Percentiles rank a stretch among this genome's conserved stretches.
phyloP scores from a whole-genome alignment of 148 eudicot species.

The Diospyros kaki region DNA sequence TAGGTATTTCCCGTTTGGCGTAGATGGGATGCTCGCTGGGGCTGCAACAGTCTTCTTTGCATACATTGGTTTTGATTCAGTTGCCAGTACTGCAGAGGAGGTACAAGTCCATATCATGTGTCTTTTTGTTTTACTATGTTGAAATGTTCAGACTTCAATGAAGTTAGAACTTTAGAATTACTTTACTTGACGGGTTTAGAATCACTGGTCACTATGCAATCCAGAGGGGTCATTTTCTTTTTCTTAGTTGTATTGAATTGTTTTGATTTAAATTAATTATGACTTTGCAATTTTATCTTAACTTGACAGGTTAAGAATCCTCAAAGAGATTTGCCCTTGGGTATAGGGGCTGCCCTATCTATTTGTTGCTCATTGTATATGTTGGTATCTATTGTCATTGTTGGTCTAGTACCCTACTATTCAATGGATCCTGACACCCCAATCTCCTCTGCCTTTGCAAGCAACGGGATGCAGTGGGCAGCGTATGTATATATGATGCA shows the following conservation, averaged over 20 bases:
- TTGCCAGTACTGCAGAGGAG: constrained; percentile 98
- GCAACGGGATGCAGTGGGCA: constrained; percentile 94
- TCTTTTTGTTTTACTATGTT: no score
- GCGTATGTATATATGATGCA: constrained; percentile 54
- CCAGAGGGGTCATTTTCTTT: no score
- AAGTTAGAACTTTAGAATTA: no score
- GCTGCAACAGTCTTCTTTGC: constrained; percentile 96
- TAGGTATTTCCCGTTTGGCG: constrained; percentile 84
- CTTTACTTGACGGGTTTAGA: no score
- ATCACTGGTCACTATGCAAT: no score
- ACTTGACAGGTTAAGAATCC: constrained; percentile 83
- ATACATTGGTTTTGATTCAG: constrained; percentile 91
- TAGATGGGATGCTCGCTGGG: constrained; percentile 95
- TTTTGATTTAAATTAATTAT: background rate
- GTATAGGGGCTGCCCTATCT: constrained; percentile 74
- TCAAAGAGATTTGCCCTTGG: constrained; percentile 84
- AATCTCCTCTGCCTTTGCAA: constrained; percentile 85
- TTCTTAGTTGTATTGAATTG: no score
- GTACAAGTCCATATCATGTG: constrained; percentile 23
- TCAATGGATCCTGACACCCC: constrained; percentile 96
- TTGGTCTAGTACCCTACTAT: constrained; percentile 90
- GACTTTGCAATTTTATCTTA: background rate
- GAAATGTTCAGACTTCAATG: no score
- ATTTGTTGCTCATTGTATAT: constrained; percentile 86
- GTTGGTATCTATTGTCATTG: constrained; percentile 89